Evolutionary conservation across 192 early-diverging fungal genomes (phyloP).

Genomic region (Geosiphon pyriformis): DNA sequence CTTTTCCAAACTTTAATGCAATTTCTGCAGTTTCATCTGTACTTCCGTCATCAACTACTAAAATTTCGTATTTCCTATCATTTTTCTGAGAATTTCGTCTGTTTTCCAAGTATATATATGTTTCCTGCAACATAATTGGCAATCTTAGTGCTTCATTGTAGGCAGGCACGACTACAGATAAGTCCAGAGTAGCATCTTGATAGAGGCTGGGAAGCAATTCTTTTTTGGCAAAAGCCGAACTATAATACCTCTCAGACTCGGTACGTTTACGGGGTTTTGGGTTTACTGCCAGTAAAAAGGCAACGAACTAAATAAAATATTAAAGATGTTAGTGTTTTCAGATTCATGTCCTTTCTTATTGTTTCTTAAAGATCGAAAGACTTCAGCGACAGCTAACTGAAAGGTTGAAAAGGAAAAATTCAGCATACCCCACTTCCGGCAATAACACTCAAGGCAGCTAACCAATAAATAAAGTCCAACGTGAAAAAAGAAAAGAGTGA

Average conservation of each 20-base stretch:
- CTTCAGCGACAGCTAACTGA: neutral
- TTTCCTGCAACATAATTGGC: slow-evolving; percentile 80
- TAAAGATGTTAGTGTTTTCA: neutral
- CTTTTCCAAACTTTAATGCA: slow-evolving; percentile 61
- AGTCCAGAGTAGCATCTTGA: slow-evolving; percentile 43
- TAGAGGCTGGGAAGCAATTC: slow-evolving; percentile 40
- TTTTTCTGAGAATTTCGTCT: slow-evolving; percentile 34
- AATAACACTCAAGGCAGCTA: neutral
- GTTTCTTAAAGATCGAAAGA: neutral
- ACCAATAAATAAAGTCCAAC: neutral
- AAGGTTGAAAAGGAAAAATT: neutral
- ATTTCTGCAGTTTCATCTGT: slow-evolving; percentile 67
- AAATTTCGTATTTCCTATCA: slow-evolving; percentile 72
- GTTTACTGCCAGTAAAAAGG: slow-evolving; percentile 27
- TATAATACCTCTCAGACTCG: slow-evolving; percentile 49
- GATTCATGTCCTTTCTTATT: neutral
- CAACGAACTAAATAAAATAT: slow-evolving; percentile 30
- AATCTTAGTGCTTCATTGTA: slow-evolving; percentile 86
- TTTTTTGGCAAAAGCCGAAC: slow-evolving; percentile 29
- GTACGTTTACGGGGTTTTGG: slow-evolving; percentile 44
- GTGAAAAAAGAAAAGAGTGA: neutral
- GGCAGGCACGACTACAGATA: slow-evolving; percentile 85
- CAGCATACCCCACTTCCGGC: neutral
- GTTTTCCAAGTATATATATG: slow-evolving; percentile 57
- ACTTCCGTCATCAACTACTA: slow-evolving; percentile 92